A percentile compares a stretch with the other conserved stretches of the same genome.
phyloP scores from a whole-genome alignment of 371 early-diverging fungal genomes.

The Amoeboaphelidium protococcarum region DNA sequence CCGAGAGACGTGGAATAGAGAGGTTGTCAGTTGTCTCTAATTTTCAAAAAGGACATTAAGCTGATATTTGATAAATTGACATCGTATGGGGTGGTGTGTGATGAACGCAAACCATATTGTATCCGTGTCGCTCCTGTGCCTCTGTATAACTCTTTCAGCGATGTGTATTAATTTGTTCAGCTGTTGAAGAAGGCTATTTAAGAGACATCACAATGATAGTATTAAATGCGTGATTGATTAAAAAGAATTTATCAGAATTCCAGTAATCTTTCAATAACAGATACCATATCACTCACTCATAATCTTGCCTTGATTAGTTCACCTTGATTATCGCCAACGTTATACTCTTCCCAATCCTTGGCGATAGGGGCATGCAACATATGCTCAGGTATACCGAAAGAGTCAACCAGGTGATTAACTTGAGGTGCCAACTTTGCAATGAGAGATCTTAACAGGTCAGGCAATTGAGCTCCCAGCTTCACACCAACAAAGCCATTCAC shows the following conservation, averaged over 20 bases:
- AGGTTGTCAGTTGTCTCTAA: slow-evolving; percentile 63
- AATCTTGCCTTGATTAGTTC: slow-evolving; percentile 8
- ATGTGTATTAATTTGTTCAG: slow-evolving; percentile 22
- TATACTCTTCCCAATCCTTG: slow-evolving; percentile 28
- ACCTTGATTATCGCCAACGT: slow-evolving; percentile 26
- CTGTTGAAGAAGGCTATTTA: too few relatives aligned
- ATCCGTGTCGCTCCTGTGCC: slow-evolving; percentile 76
- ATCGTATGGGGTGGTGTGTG: slow-evolving; percentile 42
- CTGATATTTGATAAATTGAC: slow-evolving; percentile 19
- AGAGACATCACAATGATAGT: too few relatives aligned
- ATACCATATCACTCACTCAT: too few relatives aligned
- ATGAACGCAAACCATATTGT: slow-evolving; percentile 71
- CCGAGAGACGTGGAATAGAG: slow-evolving; percentile 41
- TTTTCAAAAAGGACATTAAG: slow-evolving; percentile 16
- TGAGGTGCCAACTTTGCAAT: slow-evolving; percentile 18
- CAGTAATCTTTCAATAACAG: too few relatives aligned
- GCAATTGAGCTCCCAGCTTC: slow-evolving; percentile 12
- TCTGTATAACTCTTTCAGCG: slow-evolving; percentile 59
- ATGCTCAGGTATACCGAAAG: slow-evolving; percentile 23
- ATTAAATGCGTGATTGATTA: too few relatives aligned
- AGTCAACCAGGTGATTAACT: slow-evolving; percentile 17
- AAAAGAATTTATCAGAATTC: too few relatives aligned
- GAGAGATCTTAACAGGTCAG: slow-evolving; percentile 12
- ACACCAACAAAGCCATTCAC: slow-evolving; percentile 16
- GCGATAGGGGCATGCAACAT: slow-evolving; percentile 37